phyloP scores from a whole-genome alignment of 2,329 filamentous ascomycete species.

The Beauveria sp. region DNA sequence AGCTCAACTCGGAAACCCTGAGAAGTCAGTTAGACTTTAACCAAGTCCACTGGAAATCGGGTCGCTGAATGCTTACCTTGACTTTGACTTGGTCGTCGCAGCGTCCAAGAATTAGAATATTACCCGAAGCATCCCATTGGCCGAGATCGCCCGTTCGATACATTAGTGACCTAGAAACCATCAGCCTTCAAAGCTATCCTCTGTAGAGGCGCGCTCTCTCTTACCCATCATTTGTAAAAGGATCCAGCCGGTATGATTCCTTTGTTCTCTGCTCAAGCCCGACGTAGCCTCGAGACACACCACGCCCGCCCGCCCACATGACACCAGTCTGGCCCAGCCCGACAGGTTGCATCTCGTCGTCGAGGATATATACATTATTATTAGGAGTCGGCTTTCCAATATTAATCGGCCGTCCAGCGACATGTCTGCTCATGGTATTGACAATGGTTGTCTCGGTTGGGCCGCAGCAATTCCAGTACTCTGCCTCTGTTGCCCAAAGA shows the following conservation, averaged over 20 bases:
- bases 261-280: constrained; percentile 44
- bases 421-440: constrained; percentile 48
- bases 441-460: constrained; percentile 54
- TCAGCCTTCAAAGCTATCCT: background rate
- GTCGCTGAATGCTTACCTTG: constrained; percentile 30
- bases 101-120: constrained; percentile 47
- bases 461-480: constrained; percentile 51
- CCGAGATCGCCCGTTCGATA: constrained; percentile 55
- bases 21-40: too few relatives aligned
- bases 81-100: constrained; percentile 57
- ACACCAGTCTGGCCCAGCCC: constrained; percentile 39
- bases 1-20: constrained; percentile 54
- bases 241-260: constrained; percentile 41
- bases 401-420: constrained; percentile 36
- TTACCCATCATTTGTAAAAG: constrained; percentile 44
- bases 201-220: background rate
- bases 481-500: constrained; percentile 41
- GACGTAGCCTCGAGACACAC: constrained; percentile 49
- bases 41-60: too few relatives aligned
- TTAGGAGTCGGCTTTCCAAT: constrained; percentile 51
- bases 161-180: constrained; percentile 35
- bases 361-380: constrained; percentile 47
- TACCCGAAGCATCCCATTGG: constrained; percentile 45
- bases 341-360: constrained; percentile 37
- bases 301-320: constrained; percentile 51